Percentiles rank a stretch among this genome's conserved stretches.
Evolutionary conservation across 805 yeast genomes (phyloP).

Genomic region (Candida patagonica): DNA sequence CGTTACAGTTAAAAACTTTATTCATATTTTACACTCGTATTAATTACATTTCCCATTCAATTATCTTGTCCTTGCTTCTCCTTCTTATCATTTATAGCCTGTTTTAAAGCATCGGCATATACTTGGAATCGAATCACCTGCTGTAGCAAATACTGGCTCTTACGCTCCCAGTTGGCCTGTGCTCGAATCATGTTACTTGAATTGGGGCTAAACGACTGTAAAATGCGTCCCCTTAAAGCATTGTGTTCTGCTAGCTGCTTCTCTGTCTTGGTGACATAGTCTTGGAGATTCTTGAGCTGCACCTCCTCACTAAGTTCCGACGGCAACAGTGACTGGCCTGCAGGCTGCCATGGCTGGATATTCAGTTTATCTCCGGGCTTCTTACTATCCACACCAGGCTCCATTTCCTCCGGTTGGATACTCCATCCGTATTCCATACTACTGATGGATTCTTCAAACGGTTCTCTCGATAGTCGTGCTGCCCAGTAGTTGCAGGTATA

Average conservation of each 20-base stretch:
- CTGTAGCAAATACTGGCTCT: slow-evolving; percentile 24
- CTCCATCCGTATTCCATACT: slow-evolving; percentile 77
- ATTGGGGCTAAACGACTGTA: slow-evolving; percentile 26
- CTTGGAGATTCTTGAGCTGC: slow-evolving; percentile 34
- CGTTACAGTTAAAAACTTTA: background rate
- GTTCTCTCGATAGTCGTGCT: slow-evolving; percentile 72
- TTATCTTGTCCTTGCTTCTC: background rate
- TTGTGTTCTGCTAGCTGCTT: slow-evolving; percentile 37
- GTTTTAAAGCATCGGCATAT: slow-evolving; percentile 20
- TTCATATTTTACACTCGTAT: background rate
- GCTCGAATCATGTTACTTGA: slow-evolving; percentile 22
- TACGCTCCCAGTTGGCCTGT: slow-evolving; percentile 27
- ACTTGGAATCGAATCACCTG: slow-evolving; percentile 23
- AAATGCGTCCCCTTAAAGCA: slow-evolving; percentile 30
- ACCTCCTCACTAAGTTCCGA: slow-evolving; percentile 24
- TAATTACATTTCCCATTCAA: background rate
- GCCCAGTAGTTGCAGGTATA: slow-evolving; percentile 88
- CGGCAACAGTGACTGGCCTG: slow-evolving; percentile 24
- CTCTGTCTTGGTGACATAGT: slow-evolving; percentile 34
- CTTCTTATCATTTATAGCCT: slow-evolving; percentile 15
- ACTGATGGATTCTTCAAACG: slow-evolving; percentile 61
- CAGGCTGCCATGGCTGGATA: slow-evolving; percentile 28
- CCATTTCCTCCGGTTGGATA: slow-evolving; percentile 4
- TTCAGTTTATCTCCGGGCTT: slow-evolving; percentile 20
- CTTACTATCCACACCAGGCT: background rate